Conservation (phyloP, 768 basidiomycete genomes). For the Obba rivulosa region DNA sequence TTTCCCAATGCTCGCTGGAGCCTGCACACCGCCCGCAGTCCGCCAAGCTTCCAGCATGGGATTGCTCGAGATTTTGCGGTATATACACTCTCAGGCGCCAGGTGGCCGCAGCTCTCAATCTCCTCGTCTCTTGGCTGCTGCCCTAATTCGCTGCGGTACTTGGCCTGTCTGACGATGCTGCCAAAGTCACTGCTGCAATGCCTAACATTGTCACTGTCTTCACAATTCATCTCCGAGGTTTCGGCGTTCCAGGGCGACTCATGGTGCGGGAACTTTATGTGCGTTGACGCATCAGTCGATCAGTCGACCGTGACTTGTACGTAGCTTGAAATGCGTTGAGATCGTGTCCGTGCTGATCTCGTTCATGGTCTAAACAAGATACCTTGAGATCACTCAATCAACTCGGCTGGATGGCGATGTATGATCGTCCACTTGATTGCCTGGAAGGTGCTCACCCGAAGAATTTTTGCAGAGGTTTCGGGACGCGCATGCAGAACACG, state of each 20-base stretch:
- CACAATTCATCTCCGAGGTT: slow-evolving; percentile 14
- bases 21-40: too few species aligned
- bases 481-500: slow-evolving; percentile 40
- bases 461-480: slow-evolving; percentile 36
- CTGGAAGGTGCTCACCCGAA: slow-evolving; percentile 4
- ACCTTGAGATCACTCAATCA: slow-evolving; percentile 35
- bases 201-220: slow-evolving; percentile 7
- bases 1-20: too few species aligned
- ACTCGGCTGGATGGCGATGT: slow-evolving; percentile 54
- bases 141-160: slow-evolving; percentile 2
- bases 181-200: slow-evolving; percentile 5
- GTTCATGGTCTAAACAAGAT: slow-evolving; percentile 27
- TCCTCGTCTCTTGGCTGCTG: slow-evolving; percentile 3
- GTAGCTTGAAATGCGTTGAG: slow-evolving; percentile 11
- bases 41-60: too few species aligned
- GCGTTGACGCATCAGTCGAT: slow-evolving; percentile 43
- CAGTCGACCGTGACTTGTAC: slow-evolving; percentile 40
- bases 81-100: too few species aligned
- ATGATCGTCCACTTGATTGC: slow-evolving; percentile 18
- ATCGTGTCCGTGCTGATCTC: not conserved
- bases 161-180: slow-evolving; percentile 1
- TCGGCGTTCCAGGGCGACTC: slow-evolving; percentile 38
- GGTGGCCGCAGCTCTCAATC: too few species aligned
- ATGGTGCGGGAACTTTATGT: slow-evolving; percentile 38
- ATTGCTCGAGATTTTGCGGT: too few species aligned